Conservation (phyloP, 2,329 filamentous ascomycete genomes). For the Cordyceps cateniannulata region DNA sequence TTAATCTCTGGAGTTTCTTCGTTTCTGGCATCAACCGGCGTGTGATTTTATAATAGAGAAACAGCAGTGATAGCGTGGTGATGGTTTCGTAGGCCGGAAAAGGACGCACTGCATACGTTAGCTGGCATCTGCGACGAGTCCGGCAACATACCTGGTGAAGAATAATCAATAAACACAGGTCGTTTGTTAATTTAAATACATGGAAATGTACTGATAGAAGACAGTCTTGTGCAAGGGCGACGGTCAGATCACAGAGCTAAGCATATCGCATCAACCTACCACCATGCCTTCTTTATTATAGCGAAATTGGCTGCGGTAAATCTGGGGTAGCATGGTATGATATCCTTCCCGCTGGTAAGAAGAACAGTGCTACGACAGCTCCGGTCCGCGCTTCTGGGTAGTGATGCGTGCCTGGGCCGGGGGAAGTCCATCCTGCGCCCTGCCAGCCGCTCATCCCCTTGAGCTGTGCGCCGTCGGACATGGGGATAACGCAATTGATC, state of each 20-base stretch:
- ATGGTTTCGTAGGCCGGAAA: background rate
- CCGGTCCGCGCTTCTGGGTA: conserved; percentile 47
- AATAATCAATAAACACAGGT: background rate
- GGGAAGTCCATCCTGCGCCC: conserved; percentile 48
- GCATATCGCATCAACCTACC: background rate
- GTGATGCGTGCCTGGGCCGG: conserved; percentile 49
- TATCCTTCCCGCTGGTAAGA: conserved; percentile 48
- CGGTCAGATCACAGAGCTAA: background rate
- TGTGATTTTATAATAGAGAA: background rate
- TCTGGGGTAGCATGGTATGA: conserved; percentile 39
- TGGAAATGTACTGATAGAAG: too few species aligned
- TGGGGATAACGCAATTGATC: conserved; percentile 48
- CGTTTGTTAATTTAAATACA: too few species aligned
- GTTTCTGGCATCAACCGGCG: conserved; percentile 46
- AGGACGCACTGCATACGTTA: background rate
- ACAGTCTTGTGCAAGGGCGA: background rate
- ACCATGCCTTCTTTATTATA: background rate
- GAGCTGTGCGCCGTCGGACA: conserved; percentile 42
- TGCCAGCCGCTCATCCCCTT: conserved; percentile 52
- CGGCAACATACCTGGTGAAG: background rate
- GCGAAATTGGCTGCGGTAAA: conserved; percentile 31
- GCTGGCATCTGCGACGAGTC: background rate
- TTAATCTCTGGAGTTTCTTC: conserved; percentile 64
- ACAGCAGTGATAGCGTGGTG: background rate
- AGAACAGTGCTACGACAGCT: conserved; percentile 46